Evolutionary conservation across 129 eudicot genomes (phyloP).

Genomic region (Helichrysum umbraculigerum): DNA sequence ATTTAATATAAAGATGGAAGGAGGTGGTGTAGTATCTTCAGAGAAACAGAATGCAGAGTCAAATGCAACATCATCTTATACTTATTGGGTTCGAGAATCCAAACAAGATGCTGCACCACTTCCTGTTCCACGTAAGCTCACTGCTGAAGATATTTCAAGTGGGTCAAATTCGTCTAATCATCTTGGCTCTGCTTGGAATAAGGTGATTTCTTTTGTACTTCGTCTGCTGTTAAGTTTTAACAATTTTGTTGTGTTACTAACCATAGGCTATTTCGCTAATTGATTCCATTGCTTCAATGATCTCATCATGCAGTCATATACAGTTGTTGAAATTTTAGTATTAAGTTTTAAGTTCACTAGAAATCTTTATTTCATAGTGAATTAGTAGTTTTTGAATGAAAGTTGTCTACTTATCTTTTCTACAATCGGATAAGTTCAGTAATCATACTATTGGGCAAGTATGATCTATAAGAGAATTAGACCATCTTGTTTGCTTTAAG

Average conservation of each 20-base stretch:
- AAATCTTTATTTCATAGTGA: too few species aligned
- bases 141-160: constrained; percentile 42
- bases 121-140: constrained; percentile 79
- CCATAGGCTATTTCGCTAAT: too few species aligned
- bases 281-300: too few species aligned
- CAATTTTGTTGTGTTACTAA: not conserved
- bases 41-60: constrained; percentile 50
- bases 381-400: too few species aligned
- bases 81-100: constrained; percentile 77
- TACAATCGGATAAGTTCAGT: too few species aligned
- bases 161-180: constrained; percentile 51
- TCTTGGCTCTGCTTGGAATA: constrained; percentile 99
- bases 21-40: constrained; percentile 53
- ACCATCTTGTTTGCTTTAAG: too few species aligned
- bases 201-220: constrained; percentile 30
- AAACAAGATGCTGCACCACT: constrained; percentile 82
- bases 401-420: too few species aligned
- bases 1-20: constrained; percentile 35
- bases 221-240: not conserved
- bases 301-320: too few species aligned
- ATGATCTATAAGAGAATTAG: too few species aligned
- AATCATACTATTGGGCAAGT: too few species aligned
- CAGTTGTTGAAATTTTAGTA: too few species aligned
- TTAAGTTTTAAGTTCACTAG: too few species aligned
- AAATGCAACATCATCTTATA: constrained; percentile 54